Percentiles rank a stretch among this genome's conserved stretches.
Evolutionary conservation across 2,329 filamentous ascomycete species (phyloP).

Genomic region (Colletotrichum somersetense): DNA sequence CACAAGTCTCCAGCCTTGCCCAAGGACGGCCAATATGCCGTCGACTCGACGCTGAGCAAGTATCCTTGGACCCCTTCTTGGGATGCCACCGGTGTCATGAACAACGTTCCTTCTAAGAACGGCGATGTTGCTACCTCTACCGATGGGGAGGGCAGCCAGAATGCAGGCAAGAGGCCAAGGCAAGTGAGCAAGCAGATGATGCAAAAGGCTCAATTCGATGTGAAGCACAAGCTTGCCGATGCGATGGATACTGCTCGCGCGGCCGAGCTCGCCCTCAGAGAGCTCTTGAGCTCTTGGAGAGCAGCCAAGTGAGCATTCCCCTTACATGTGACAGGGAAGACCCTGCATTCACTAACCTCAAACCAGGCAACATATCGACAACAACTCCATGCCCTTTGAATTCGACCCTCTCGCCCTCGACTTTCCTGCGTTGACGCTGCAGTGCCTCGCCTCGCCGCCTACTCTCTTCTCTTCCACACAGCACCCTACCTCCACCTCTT

Average conservation of each 20-base stretch:
- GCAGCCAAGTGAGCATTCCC: conserved; percentile 81
- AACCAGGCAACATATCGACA: conserved; percentile 66
- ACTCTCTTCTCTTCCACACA: conserved; percentile 86
- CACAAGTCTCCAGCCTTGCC: conserved; percentile 55
- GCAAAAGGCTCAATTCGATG: conserved; percentile 73
- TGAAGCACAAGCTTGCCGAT: conserved; percentile 73
- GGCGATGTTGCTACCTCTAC: conserved; percentile 31
- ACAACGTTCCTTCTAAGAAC: conserved; percentile 69
- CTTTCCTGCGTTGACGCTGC: conserved; percentile 86
- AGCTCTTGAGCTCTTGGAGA: conserved; percentile 83
- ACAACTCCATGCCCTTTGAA: conserved; percentile 72
- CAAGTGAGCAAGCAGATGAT: conserved; percentile 64
- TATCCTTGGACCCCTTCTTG: conserved; percentile 71
- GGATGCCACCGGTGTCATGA: conserved; percentile 84
- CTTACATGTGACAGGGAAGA: not conserved
- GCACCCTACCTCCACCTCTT: conserved; percentile 81
- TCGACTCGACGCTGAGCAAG: conserved; percentile 67
- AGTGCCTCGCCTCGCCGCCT: conserved; percentile 82
- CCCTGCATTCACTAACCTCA: conserved; percentile 24
- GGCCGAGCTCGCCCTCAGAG: conserved; percentile 85
- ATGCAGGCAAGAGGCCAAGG: conserved; percentile 54
- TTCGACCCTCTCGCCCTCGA: conserved; percentile 89
- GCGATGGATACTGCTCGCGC: conserved; percentile 84
- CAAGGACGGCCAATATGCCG: conserved; percentile 58
- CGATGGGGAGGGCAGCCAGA: conserved; percentile 50